phyloP scores from a whole-genome alignment of 139 green algal genomes.

The Closterium sp. region DNA sequence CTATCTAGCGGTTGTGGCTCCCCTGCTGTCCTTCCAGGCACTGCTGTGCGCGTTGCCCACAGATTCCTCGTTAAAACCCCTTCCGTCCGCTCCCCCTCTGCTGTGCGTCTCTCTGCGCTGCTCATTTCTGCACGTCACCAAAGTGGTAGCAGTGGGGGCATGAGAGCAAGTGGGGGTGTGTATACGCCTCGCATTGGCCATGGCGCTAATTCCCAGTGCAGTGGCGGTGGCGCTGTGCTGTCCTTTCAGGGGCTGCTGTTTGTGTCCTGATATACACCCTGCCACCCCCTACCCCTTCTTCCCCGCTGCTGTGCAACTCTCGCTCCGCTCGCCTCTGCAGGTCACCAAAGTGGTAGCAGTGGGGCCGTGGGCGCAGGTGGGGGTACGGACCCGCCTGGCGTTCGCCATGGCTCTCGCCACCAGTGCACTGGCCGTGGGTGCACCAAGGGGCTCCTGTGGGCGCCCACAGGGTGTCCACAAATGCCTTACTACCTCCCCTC shows the following conservation, averaged over 20 bases:
- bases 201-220: neutral
- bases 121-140: conserved; percentile 30
- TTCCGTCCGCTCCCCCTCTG: too few relatives aligned
- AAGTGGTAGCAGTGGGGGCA: conserved; percentile 47
- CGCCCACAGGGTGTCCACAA: too few relatives aligned
- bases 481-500: too few relatives aligned
- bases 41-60: too few relatives aligned
- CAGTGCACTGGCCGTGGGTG: conserved; percentile 21
- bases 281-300: too few relatives aligned
- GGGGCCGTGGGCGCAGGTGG: conserved; percentile 50
- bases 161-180: conserved; percentile 49
- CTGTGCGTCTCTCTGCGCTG: too few relatives aligned
- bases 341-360: conserved; percentile 53
- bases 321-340: conserved; percentile 6
- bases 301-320: too few relatives aligned
- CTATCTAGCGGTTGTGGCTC: too few relatives aligned
- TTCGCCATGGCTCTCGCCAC: neutral
- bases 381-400: conserved; percentile 51
- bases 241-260: conserved; percentile 43
- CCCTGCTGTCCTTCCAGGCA: too few relatives aligned
- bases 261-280: neutral
- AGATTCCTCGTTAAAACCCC: too few relatives aligned
- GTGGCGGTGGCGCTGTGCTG: conserved; percentile 26
- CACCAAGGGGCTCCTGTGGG: conserved; percentile 43
- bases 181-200: conserved; percentile 50